These are phyloP conservation scores for Cubamyces lactineus DNA, from an alignment of 768 basidiomycete genomes.

Conservation along the genomic window DNA sequence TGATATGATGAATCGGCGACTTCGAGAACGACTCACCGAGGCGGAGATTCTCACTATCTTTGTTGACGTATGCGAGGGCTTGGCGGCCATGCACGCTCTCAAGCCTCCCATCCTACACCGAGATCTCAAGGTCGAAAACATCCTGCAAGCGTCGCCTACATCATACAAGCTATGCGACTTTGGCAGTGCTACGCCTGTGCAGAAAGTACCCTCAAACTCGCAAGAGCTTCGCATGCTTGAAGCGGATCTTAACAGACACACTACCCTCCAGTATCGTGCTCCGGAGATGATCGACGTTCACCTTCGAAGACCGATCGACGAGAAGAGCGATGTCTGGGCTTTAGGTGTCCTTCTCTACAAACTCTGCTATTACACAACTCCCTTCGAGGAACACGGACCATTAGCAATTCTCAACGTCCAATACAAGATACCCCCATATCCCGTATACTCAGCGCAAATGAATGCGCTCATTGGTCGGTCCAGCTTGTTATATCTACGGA, in stretches of 20 bases:
- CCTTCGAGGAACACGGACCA: slow-evolving; percentile 97
- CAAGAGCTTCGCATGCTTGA: slow-evolving; percentile 89
- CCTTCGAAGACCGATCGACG: slow-evolving; percentile 81
- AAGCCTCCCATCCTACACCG: slow-evolving; percentile 91
- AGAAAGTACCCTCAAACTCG: slow-evolving; percentile 73
- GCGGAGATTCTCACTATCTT: slow-evolving; percentile 98
- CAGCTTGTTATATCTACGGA: not conserved
- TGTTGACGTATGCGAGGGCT: slow-evolving; percentile 95
- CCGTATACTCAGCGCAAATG: slow-evolving; percentile 82
- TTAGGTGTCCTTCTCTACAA: slow-evolving; percentile 96
- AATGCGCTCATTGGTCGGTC: slow-evolving; percentile 78
- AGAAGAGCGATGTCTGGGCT: slow-evolving; percentile 98
- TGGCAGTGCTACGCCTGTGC: slow-evolving; percentile 84
- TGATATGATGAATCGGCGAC: slow-evolving; percentile 98
- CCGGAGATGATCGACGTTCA: slow-evolving; percentile 98
- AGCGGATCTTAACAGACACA: slow-evolving; percentile 90
- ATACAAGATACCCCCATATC: slow-evolving; percentile 89
- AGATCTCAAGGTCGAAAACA: slow-evolving; percentile 99
- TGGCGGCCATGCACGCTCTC: slow-evolving; percentile 95
- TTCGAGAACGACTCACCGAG: slow-evolving; percentile 93
- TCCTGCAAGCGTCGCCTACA: slow-evolving; percentile 82
- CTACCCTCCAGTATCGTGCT: slow-evolving; percentile 96
- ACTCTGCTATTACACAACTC: slow-evolving; percentile 98
- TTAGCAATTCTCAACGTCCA: slow-evolving; percentile 96
- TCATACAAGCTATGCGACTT: slow-evolving; percentile 98